Conservation (phyloP, 2,329 filamentous ascomycete genomes). For the Coniella vitis region DNA sequence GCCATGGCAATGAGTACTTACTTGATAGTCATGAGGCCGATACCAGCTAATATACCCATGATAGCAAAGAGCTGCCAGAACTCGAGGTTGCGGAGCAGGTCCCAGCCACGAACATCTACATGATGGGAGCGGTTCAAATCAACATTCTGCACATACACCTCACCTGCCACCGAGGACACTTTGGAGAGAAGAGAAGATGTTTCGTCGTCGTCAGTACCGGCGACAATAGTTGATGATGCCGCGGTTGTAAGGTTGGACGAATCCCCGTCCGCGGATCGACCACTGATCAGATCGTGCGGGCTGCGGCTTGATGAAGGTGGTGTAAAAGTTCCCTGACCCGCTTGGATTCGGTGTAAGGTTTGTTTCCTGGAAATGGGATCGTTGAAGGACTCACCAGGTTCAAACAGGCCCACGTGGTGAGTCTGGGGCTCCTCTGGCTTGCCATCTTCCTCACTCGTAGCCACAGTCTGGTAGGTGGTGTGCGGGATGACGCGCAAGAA, state of each 20-base stretch:
- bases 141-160: constrained; percentile 51
- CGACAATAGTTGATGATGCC: constrained; percentile 17
- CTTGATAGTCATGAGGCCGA: constrained; percentile 99
- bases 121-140: constrained; percentile 69
- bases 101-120: constrained; percentile 84
- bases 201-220: constrained; percentile 49
- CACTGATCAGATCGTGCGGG: constrained; percentile 12
- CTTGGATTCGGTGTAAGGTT: constrained; percentile 21
- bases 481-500: constrained; percentile 72
- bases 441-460: constrained; percentile 28
- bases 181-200: constrained; percentile 73
- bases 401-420: constrained; percentile 35
- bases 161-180: constrained; percentile 44
- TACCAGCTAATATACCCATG: constrained; percentile 84
- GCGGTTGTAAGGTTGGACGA: constrained; percentile 17
- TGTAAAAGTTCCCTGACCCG: constrained; percentile 14
- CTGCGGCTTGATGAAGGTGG: neutral
- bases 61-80: constrained; percentile 90
- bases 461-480: constrained; percentile 49
- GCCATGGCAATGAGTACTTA: constrained; percentile 38
- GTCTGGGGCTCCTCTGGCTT: constrained; percentile 30
- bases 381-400: constrained; percentile 32
- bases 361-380: constrained; percentile 26
- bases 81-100: constrained; percentile 62
- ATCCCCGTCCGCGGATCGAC: constrained; percentile 11